phyloP scores from a whole-genome alignment of 140 eudicot species.

The Anethum foeniculum region DNA sequence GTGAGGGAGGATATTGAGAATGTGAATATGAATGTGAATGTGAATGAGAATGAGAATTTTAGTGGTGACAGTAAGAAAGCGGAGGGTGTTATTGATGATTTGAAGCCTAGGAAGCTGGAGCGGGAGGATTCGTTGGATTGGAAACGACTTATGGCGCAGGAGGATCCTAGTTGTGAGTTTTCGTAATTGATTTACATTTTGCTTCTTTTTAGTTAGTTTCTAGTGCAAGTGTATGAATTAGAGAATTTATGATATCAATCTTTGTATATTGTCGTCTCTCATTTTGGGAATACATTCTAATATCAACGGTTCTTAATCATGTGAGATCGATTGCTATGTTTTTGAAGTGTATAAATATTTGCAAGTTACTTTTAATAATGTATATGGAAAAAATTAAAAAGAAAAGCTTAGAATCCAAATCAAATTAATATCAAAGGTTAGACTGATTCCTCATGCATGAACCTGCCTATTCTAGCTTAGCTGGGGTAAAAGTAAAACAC shows the following conservation, averaged over 20 bases:
- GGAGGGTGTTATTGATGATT: slow-evolving; percentile 21
- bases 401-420: not conserved
- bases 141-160: slow-evolving; percentile 45
- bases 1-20: slow-evolving; percentile 21
- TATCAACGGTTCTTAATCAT: not conserved
- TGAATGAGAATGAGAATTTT: slow-evolving; percentile 16
- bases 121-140: slow-evolving; percentile 66
- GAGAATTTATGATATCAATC: not conserved
- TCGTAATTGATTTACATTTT: not conserved
- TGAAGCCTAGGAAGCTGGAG: slow-evolving; percentile 41
- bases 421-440: not conserved
- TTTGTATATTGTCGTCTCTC: no score
- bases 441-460: not conserved
- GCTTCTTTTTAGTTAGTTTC: not conserved
- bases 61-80: slow-evolving; percentile 18
- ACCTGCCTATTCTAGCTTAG: not conserved
- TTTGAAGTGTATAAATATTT: not conserved
- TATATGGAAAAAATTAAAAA: not conserved
- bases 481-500: not conserved
- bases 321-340: not conserved
- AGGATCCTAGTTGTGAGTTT: slow-evolving; percentile 57
- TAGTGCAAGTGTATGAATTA: not conserved
- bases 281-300: not conserved
- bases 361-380: not conserved
- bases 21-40: slow-evolving; percentile 27